Base-by-base conservation (phyloP, 441 rosid genomes). In the Pelargonium australe region DNA sequence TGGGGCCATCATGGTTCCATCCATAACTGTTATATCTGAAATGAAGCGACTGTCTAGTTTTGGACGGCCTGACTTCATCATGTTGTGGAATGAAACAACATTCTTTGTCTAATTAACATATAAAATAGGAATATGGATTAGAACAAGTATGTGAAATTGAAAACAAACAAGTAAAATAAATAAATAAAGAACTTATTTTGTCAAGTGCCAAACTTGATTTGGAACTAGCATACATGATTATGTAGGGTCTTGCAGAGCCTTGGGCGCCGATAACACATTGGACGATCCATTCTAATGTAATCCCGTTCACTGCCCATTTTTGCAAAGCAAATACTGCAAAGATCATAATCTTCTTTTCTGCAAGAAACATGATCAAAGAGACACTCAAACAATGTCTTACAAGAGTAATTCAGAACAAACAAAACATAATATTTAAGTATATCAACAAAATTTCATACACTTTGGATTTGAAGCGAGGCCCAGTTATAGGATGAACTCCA, bases 391-490 rank as follows among this genome's bases (percentile, higher is more conserved):
- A 19, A 34, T 10, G 25, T 1, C 14, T 57, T 20, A 25, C n/a
- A 6, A 13, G 7, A 49, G 37, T 20, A 19, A 25, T 14, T 9
- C 2, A 67, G 11, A 11, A 68, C 14, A 13, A 55, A 20, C 23
- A 64, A 6, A 28, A 37, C 13, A 23, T 14, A 28, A 10, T 11
- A 60, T n/a, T 47, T 57, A 75, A 63, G 6, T 17, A 55, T 0
- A 55, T 16, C 7, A 5, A 53, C 6, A 16, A 3, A 55, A 2
- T 31, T 31, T 31, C 96, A 86, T 90, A 95, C 99, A 89, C 87
- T 81, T 81, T 89, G 7, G 99, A 95, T 79, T 86, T 92, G 79
- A 81, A 90, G 9, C 99, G 87, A 75, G 88, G 85, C 55, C 99
- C 99, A 58, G 84, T 83, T 43, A 95, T 95, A 14, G 99, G 98